Percentiles rank a stretch among this genome's conserved stretches.
Evolutionary conservation across 208 protist genomes (phyloP).

Genomic region (Crithidia sp.): DNA sequence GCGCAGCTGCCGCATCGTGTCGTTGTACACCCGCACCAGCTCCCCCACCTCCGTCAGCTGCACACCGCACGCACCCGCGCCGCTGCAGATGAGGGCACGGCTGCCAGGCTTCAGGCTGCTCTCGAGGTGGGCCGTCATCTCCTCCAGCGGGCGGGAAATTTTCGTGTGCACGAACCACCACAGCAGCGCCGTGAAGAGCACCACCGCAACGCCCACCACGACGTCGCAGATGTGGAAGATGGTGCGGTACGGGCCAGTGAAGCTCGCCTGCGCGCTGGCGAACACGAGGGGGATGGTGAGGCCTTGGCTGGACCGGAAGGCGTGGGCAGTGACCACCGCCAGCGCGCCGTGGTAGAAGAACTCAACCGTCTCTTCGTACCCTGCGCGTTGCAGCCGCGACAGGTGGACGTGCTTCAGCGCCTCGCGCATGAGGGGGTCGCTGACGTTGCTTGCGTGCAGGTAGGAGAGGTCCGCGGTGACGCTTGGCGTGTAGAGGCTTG

Average conservation of each 20-base stretch:
- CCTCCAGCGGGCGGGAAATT: constrained; percentile 12
- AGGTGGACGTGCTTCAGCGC: constrained; percentile 38
- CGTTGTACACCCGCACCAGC: constrained; percentile 23
- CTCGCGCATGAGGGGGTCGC: constrained; percentile 37
- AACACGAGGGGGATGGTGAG: constrained; percentile 6
- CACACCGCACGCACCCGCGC: neutral
- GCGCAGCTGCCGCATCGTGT: constrained; percentile 17
- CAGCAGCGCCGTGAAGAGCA: constrained; percentile 5
- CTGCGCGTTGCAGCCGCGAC: neutral
- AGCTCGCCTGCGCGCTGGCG: neutral
- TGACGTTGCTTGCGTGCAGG: constrained; percentile 25
- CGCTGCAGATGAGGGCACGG: neutral
- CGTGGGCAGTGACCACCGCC: constrained; percentile 4
- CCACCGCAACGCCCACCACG: neutral
- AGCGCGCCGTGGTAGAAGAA: constrained; percentile 3
- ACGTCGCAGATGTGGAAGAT: neutral
- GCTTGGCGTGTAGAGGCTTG: neutral
- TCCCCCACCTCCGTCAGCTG: constrained; percentile 16
- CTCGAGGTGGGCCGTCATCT: neutral
- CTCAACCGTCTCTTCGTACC: neutral
- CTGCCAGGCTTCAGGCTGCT: neutral
- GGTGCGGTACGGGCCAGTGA: constrained; percentile 3
- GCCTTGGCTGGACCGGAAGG: neutral
- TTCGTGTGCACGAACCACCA: constrained; percentile 6
- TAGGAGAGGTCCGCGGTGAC: neutral